Evolutionary conservation across 2,329 filamentous ascomycete species (phyloP), one percentile per base, ranked within the genome.

Genomic region (Phyllosticta citriasiana): DNA sequence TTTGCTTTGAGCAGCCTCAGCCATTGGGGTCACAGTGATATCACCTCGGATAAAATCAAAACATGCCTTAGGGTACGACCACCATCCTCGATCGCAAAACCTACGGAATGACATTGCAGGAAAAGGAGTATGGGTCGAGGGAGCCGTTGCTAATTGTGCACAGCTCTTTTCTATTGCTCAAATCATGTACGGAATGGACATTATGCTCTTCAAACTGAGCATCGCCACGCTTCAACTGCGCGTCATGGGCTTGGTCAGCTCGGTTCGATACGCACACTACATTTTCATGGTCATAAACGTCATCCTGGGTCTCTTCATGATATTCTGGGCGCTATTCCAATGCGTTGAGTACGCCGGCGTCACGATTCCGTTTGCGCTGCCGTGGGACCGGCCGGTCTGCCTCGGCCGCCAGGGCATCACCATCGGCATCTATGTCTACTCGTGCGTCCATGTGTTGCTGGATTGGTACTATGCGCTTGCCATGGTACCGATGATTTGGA

Each of bases 401-500:
- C 16, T 47, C 16, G 16, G 16, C 14, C 40, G 40, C 6, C 12
- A 47, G 6, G 40, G 40, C 33, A 25, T 60, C 35, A 12, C 55
- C 19, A 25, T 55, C 53, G 30, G 35, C 35, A 40, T 55, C 24
- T 60, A 60, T 40, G 8, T 60, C 16, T 60, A 60, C 33, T 51
- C 33, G 1, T 53, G 25, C 24, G 24, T n/a, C 53, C 55, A 60
- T 53, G 55, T 60, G 33, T n/a, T 50, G 25, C 52, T 60, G n/a
- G 57, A 60, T 53, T 60, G 57, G 57, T 60, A 60, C 57, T 60
- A 60, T 40, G 19, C 53, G 24, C 53, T 60, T 14, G 57, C 57
- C 24, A 60, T 60, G 57, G 57, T 60, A 22, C 57, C 57, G 4
- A 52, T 60, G 14, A 60, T 60, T 40, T 52, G 35, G 57, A 26